Evolutionary conservation across 805 yeast species (phyloP).

Genomic region (Candida nonsorbophila): DNA sequence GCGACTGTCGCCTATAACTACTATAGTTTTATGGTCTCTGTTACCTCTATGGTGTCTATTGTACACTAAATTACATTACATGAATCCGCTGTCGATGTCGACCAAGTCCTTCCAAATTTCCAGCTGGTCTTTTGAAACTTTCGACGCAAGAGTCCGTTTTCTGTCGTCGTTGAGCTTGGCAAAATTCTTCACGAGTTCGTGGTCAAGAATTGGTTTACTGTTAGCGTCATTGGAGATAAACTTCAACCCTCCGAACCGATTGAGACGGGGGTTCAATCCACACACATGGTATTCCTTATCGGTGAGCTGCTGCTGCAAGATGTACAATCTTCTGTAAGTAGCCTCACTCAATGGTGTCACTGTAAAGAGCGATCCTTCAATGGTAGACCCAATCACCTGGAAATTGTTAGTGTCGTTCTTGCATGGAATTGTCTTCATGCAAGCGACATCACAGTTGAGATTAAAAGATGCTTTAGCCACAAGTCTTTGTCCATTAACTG

Average conservation of each 20-base stretch:
- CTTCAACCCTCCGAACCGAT: constrained; percentile 45
- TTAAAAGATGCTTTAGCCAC: constrained; percentile 67
- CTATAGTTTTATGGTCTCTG: no score
- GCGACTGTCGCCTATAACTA: no score
- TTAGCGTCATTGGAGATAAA: constrained; percentile 30
- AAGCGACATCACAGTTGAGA: constrained; percentile 55
- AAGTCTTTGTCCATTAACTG: constrained; percentile 73
- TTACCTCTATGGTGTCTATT: no score
- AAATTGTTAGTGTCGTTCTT: constrained; percentile 30
- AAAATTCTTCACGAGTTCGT: constrained; percentile 50
- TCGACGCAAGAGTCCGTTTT: constrained; percentile 47
- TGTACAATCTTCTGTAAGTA: constrained; percentile 73
- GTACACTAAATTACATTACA: no score
- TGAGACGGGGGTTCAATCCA: constrained; percentile 78
- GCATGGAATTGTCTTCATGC: constrained; percentile 44
- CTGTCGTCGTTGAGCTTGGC: constrained; percentile 53
- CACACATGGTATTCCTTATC: constrained; percentile 71
- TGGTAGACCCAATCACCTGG: constrained; percentile 65
- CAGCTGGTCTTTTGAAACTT: constrained; percentile 50
- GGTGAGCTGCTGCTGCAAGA: constrained; percentile 79
- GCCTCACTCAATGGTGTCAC: constrained; percentile 73
- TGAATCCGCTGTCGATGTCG: constrained; percentile 47
- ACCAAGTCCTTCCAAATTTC: constrained; percentile 68
- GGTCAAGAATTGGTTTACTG: constrained; percentile 62
- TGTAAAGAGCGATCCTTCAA: constrained; percentile 74